Conservation (phyloP, 2,329 filamentous ascomycete species). For the Scedosporium boydii region DNA sequence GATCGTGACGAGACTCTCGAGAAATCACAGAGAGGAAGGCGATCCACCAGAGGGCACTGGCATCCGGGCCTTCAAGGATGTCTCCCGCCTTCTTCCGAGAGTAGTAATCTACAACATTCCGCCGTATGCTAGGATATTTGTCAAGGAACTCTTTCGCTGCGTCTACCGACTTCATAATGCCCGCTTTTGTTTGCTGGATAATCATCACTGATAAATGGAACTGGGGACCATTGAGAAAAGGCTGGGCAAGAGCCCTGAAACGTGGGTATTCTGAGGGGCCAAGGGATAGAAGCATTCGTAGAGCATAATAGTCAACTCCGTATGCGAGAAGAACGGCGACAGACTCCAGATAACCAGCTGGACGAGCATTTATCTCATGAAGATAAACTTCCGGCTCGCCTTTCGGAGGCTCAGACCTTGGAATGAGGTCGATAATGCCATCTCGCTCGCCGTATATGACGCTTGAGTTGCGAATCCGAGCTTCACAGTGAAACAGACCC, state of each 20-base stretch:
- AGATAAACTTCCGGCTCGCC: slow-evolving; percentile 13
- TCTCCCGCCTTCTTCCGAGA: slow-evolving; percentile 9
- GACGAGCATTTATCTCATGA: slow-evolving; percentile 20
- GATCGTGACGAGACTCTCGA: not conserved
- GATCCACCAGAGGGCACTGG: slow-evolving; percentile 11
- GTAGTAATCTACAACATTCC: slow-evolving; percentile 10
- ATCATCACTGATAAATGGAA: slow-evolving; percentile 11
- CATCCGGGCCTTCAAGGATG: slow-evolving; percentile 9
- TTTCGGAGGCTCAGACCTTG: not conserved
- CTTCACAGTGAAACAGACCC: slow-evolving; percentile 21
- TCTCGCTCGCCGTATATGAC: slow-evolving; percentile 13
- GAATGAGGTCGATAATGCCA: slow-evolving; percentile 12
- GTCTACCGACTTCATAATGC: slow-evolving; percentile 10
- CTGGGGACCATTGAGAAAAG: slow-evolving; percentile 13
- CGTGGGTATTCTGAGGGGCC: slow-evolving; percentile 9
- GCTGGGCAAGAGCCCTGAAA: slow-evolving; percentile 12
- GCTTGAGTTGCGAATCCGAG: slow-evolving; percentile 16
- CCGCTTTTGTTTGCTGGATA: slow-evolving; percentile 8
- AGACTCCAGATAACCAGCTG: slow-evolving; percentile 16
- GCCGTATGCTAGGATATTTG: slow-evolving; percentile 5
- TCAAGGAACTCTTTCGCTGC: slow-evolving; percentile 7
- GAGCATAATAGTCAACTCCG: slow-evolving; percentile 20
- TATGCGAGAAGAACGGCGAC: slow-evolving; percentile 15
- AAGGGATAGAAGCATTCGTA: slow-evolving; percentile 14
- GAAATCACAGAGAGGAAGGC: slow-evolving; percentile 5